Conservation (phyloP, 805 yeast species). For the Cyberlindnera subsufficiens region DNA sequence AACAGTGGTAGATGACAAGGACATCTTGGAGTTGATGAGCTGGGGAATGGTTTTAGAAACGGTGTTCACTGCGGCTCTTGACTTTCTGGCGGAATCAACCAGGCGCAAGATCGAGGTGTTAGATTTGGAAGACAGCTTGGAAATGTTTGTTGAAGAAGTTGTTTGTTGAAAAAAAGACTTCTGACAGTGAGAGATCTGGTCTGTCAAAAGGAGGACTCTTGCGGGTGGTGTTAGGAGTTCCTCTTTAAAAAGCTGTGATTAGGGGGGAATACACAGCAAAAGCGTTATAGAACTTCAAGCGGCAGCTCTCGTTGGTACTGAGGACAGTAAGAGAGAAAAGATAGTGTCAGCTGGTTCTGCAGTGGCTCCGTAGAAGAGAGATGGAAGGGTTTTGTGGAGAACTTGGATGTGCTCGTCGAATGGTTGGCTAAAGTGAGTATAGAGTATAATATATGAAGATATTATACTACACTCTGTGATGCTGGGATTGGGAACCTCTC, state of each 20-base stretch:
- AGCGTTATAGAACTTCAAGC: constrained; percentile 28
- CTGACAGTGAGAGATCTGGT: background rate
- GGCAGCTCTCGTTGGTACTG: constrained; percentile 44
- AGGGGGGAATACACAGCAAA: constrained; percentile 2
- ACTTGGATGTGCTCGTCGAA: background rate
- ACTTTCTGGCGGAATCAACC: constrained; percentile 20
- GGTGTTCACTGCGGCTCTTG: constrained; percentile 6
- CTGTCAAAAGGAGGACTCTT: background rate
- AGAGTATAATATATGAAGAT: background rate
- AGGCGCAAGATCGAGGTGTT: constrained; percentile 18
- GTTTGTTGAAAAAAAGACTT: background rate
- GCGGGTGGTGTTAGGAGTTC: background rate
- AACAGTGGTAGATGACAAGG: constrained; percentile 11
- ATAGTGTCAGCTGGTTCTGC: too few relatives aligned
- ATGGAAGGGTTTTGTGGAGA: background rate
- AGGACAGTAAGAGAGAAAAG: background rate
- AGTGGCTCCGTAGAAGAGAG: background rate
- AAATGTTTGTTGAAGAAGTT: background rate
- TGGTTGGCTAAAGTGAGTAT: background rate
- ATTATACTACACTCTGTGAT: too few relatives aligned
- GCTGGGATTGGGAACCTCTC: too few relatives aligned
- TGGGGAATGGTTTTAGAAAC: background rate
- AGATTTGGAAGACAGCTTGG: constrained; percentile 16
- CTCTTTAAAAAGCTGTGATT: background rate
- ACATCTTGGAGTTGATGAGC: constrained; percentile 9